phyloP scores from a whole-genome alignment of 306 rosid genomes.

The Quillaja saponaria region DNA sequence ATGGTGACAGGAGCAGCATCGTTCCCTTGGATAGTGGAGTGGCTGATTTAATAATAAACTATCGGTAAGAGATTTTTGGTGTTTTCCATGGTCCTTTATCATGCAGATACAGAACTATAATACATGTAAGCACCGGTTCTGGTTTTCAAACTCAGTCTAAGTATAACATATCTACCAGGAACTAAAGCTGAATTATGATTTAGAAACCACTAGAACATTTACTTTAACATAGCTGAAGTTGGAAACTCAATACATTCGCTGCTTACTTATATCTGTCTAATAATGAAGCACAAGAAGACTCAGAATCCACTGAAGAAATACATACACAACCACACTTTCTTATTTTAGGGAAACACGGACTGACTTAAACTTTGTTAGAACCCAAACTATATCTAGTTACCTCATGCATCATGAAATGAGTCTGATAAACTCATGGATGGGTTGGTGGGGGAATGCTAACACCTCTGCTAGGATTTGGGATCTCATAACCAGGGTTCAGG shows the following conservation, averaged over 20 bases:
- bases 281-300: constrained; percentile 3
- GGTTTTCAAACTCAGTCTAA: background rate
- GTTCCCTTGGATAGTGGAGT: constrained; percentile 17
- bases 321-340: constrained; percentile 16
- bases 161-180: background rate
- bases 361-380: background rate
- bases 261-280: background rate
- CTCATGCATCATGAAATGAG: constrained; percentile 7
- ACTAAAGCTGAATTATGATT: constrained; percentile 4
- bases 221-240: background rate
- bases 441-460: constrained; percentile 33
- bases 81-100: background rate
- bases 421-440: constrained; percentile 40
- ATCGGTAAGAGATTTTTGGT: background rate
- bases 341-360: constrained; percentile 17
- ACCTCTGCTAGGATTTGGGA: constrained; percentile 57
- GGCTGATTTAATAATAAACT: too few relatives aligned
- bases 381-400: constrained; percentile 25
- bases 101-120: background rate
- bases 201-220: constrained; percentile 7
- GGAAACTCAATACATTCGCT: background rate
- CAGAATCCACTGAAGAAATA: background rate
- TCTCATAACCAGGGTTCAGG: constrained; percentile 73
- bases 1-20: constrained; percentile 10
- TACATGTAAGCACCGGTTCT: background rate